Conservation (phyloP, 352 stramenopile species). For the Bremia lactucae region DNA sequence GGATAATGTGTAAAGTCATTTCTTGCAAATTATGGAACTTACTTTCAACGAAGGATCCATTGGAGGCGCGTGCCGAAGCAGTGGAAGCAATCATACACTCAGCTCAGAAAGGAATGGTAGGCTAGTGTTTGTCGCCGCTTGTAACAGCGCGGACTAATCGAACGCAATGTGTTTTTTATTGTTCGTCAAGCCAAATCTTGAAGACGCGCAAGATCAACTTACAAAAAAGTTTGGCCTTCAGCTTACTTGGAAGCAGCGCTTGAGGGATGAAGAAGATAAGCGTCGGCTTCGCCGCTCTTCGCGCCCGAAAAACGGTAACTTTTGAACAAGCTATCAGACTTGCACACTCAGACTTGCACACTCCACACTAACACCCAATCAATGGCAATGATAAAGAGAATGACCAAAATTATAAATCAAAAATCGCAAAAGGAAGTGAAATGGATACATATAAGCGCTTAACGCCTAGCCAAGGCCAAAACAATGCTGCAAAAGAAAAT, state of each 20-base stretch:
- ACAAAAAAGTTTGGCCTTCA: constrained; percentile 45
- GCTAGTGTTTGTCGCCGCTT: not conserved
- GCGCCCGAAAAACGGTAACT: constrained; percentile 9
- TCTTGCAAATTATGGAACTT: not conserved
- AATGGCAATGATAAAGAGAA: not conserved
- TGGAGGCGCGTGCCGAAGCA: constrained; percentile 27
- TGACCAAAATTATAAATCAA: not conserved
- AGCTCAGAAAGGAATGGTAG: constrained; percentile 30
- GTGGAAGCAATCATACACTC: constrained; percentile 34
- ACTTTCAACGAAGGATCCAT: constrained; percentile 17
- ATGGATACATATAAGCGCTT: constrained; percentile 10
- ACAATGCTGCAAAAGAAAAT: constrained; percentile 2
- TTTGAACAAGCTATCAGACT: not conserved
- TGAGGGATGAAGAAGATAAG: constrained; percentile 30
- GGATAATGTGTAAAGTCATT: not conserved
- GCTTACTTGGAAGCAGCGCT: constrained; percentile 37
- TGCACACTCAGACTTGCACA: not conserved
- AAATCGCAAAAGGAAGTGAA: not conserved
- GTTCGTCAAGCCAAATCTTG: constrained; percentile 18
- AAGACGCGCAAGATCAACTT: constrained; percentile 47
- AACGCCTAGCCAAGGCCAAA: constrained; percentile 1
- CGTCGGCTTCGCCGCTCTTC: constrained; percentile 23
- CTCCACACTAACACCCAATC: not conserved
- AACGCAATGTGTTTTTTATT: not conserved
- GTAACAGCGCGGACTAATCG: not conserved